Conservation (phyloP, 83 land plant species). For the Picea abies region DNA sequence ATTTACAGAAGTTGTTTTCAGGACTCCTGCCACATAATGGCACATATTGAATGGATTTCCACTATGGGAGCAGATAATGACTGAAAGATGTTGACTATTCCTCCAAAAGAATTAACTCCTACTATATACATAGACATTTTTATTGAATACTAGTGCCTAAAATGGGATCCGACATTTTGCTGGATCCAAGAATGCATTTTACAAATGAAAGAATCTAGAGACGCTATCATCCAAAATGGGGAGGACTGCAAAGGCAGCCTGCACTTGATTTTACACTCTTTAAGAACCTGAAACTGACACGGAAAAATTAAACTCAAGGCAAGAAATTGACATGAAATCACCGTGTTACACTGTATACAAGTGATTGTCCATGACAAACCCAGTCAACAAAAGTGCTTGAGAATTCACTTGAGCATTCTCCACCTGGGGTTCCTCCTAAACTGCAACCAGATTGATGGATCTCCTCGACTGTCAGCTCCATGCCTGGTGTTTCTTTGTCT, state of each 20-base stretch:
- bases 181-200: background rate
- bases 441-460: background rate
- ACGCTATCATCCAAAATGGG: background rate
- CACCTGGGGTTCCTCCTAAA: background rate
- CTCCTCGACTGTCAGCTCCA: background rate
- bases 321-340: background rate
- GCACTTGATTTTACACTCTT: background rate
- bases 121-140: background rate
- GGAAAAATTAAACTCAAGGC: background rate
- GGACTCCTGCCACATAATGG: background rate
- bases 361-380: constrained; percentile 8
- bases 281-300: no score
- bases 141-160: background rate
- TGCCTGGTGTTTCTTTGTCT: background rate
- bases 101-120: background rate
- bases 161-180: background rate
- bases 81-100: background rate
- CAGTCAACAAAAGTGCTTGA: background rate
- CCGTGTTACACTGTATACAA: background rate
- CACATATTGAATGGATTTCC: background rate
- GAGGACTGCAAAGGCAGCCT: background rate
- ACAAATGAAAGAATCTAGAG: background rate
- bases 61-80: background rate
- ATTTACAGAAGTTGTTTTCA: background rate
- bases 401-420: constrained; percentile 10